Evolutionary conservation across 2,329 filamentous ascomycete species (phyloP).

Genomic region (Penicillium janthinellum): DNA sequence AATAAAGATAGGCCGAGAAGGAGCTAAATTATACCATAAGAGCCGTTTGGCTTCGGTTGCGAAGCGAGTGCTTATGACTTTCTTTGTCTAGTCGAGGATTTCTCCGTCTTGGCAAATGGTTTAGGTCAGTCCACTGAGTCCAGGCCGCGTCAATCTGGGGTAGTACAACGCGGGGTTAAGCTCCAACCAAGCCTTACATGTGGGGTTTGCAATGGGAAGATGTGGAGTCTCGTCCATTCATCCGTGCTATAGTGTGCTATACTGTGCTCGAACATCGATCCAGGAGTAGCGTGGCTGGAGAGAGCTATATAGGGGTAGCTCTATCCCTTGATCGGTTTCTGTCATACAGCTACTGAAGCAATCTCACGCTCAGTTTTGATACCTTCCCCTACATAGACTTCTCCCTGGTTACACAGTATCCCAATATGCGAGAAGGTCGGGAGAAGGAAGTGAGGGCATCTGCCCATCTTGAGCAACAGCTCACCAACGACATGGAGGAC

Average conservation of each 20-base stretch:
- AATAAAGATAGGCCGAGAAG: not conserved
- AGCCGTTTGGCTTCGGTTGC: not conserved
- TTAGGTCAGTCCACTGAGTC: not conserved
- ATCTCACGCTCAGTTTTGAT: not conserved
- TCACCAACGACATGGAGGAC: not conserved
- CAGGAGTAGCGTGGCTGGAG: not conserved
- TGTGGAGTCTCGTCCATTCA: not conserved
- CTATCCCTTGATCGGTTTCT: not conserved
- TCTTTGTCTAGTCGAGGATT: not conserved
- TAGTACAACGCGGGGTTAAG: not conserved
- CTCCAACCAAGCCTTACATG: not conserved
- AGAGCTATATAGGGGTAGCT: not conserved
- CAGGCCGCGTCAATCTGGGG: not conserved
- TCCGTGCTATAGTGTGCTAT: too few relatives aligned
- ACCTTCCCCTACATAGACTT: not conserved
- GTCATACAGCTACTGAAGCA: not conserved
- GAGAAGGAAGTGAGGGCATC: not conserved
- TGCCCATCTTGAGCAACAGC: not conserved
- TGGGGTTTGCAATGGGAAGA: not conserved
- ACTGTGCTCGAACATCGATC: not conserved
- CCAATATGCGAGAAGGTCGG: not conserved
- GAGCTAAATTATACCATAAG: not conserved
- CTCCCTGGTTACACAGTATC: not conserved
- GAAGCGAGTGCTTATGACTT: not conserved
- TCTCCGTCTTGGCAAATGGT: not conserved